These are phyloP conservation scores for Spathaspora jeffriesii DNA, from an alignment of 1,139 yeast genomes.

Conservation along the genomic window DNA sequence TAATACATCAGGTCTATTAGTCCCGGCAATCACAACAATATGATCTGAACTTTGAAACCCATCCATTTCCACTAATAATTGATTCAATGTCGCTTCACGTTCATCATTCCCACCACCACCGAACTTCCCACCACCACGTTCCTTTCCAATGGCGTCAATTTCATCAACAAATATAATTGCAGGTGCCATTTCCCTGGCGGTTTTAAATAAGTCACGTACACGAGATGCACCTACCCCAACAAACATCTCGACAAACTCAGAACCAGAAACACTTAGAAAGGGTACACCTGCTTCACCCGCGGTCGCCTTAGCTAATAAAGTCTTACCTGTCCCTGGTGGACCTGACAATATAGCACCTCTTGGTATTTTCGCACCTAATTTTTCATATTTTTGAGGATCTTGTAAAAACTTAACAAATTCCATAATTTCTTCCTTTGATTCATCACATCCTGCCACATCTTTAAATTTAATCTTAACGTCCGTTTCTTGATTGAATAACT, in stretches of 20 bases:
- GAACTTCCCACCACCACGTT: constrained; percentile 80
- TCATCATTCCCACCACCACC: constrained; percentile 89
- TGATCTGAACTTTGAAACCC: constrained; percentile 91
- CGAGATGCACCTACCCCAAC: constrained; percentile 99
- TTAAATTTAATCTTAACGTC: constrained; percentile 85
- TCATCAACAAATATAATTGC: constrained; percentile 94
- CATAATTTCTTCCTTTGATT: constrained; percentile 98
- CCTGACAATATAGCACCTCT: constrained; percentile 97
- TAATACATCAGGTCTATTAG: constrained; percentile 90
- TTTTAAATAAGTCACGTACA: constrained; percentile 90
- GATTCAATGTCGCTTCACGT: constrained; percentile 95
- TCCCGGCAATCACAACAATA: constrained; percentile 96
- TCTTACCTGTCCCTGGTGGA: constrained; percentile 99
- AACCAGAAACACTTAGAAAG: constrained; percentile 90
- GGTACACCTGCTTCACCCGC: constrained; percentile 99
- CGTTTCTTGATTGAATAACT: constrained; percentile 87
- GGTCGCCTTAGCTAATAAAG: constrained; percentile 93
- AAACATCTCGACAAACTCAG: constrained; percentile 99
- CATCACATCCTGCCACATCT: constrained; percentile 97
- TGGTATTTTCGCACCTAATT: constrained; percentile 94
- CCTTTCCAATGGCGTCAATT: constrained; percentile 97
- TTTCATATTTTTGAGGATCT: constrained; percentile 86
- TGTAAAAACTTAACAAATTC: constrained; percentile 94
- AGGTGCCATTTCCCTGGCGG: constrained; percentile 93
- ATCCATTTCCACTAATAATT: constrained; percentile 96